Evolutionary conservation across 2,329 filamentous ascomycete species (phyloP).

Genomic region (Fusarium bactridioides): DNA sequence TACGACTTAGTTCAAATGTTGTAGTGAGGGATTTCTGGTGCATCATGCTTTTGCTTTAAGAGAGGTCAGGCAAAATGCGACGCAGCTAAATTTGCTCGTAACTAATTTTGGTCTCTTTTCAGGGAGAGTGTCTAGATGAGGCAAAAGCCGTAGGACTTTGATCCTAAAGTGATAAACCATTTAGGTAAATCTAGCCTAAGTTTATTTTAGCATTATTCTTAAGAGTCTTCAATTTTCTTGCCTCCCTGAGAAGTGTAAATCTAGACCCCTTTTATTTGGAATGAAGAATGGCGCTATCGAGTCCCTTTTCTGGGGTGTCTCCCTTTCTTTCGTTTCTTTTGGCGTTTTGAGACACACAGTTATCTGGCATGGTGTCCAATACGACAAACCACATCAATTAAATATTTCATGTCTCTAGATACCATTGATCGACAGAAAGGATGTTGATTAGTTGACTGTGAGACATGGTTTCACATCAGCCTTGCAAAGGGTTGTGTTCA

Average conservation of each 20-base stretch:
- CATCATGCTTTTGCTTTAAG: not conserved
- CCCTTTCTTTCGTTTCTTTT: not conserved
- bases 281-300: not conserved
- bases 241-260: not conserved
- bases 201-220: not conserved
- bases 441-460: not conserved
- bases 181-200: not conserved
- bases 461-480: constrained; percentile 8
- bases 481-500: not conserved
- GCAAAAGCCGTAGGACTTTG: not conserved
- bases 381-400: not conserved
- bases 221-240: not conserved
- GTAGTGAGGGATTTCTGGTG: not conserved
- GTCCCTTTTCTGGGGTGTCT: not conserved
- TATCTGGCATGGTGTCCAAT: not conserved
- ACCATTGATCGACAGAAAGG: not conserved
- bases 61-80: not conserved
- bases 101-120: not conserved
- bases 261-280: not conserved
- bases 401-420: not conserved
- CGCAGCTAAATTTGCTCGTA: rapidly evolving
- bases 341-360: not conserved
- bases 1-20: not conserved
- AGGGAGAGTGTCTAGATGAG: too few species aligned
- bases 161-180: rapidly evolving